Base-by-base conservation (phyloP, 768 basidiomycete genomes). In the Boletus coccyginus region DNA sequence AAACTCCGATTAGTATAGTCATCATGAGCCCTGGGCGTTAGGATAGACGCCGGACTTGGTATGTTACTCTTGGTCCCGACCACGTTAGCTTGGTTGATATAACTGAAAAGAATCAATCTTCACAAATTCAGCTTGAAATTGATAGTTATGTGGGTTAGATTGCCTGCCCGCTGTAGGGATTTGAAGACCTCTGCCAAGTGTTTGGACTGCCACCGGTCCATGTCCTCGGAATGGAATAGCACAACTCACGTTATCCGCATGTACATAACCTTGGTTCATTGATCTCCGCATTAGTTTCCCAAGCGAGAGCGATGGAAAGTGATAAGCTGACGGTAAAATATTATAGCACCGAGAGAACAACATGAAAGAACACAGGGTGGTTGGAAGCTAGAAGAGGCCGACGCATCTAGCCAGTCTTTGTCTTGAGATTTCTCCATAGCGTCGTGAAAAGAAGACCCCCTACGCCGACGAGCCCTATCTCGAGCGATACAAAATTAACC, bases 401-500 rank as follows among this genome's bases (percentile, higher is more conserved):
- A n/a, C n/a, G 8, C 19, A 29, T 41, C 44, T 58, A 83, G n/a
- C 85, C 85, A 1, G 75, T 81, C 62, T 85, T 87, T 2, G 86
- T 80, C 66, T 88, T 87, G 56, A 88, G 67, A 43, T 84, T 75
- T 61, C 71, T 81, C 87, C 86, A 88, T 3, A 87, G 68, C 1
- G 75, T 76, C 46, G 73, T 65, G 62, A 82, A 83, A 62, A 88
- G 73, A 36, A 82, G 58, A 1, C 73, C 77, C 4, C 86, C 86
- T 35, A 88, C 67, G 1, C 81, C 83, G 1, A 86, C 82, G 1
- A 87, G 72, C 4, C 74, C 82, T 52, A 88, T 77, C 69, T 88
- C 81, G 54, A 87, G 62, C 17, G 81, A 82, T 3, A 84, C 73
- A 50, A 81, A 89, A 46, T 77, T 79, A 50, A 73, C 50, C 85